These are phyloP conservation scores for Lasiosphaeriaceae sp. DNA, from an alignment of 495 filamentous ascomycete species.

Conservation along the genomic window DNA sequence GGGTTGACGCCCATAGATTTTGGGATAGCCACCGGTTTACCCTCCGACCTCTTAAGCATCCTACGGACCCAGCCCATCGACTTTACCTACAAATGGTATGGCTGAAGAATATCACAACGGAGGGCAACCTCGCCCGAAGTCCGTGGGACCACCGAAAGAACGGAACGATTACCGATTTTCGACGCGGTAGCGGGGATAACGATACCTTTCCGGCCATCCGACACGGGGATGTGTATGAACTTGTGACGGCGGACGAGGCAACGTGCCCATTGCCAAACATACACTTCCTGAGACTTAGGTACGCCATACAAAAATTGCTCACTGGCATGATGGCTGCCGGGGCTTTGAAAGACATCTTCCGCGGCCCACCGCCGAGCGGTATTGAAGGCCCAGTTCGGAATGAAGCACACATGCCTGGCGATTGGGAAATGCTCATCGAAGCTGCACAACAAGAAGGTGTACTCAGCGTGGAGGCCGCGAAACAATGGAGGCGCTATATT, in stretches of 20 bases:
- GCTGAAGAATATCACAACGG: neutral
- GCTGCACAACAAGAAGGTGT: slow-evolving; percentile 9
- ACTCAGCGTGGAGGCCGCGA: slow-evolving; percentile 9
- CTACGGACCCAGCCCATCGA: slow-evolving; percentile 1
- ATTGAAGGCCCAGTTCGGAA: slow-evolving; percentile 7
- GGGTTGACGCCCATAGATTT: slow-evolving; percentile 4
- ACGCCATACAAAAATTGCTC: too few species aligned
- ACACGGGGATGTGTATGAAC: too few species aligned
- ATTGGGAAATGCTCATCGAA: slow-evolving; percentile 7
- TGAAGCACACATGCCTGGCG: slow-evolving; percentile 6
- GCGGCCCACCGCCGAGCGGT: slow-evolving; percentile 6
- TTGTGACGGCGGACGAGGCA: too few species aligned
- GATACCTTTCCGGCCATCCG: too few species aligned
- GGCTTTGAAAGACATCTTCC: slow-evolving; percentile 9
- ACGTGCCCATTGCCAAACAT: too few species aligned
- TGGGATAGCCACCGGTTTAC: slow-evolving; percentile 7
- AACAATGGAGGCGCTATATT: slow-evolving; percentile 10
- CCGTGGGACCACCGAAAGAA: slow-evolving; percentile 5
- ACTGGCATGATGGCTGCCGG: slow-evolving; percentile 4
- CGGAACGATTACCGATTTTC: slow-evolving; percentile 7
- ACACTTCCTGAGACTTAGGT: too few species aligned
- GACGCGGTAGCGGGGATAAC: neutral
- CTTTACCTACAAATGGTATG: slow-evolving; percentile 6
- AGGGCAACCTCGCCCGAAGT: slow-evolving; percentile 1
- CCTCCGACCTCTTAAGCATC: slow-evolving; percentile 5